Evolutionary conservation across 768 basidiomycete species (phyloP).

Genomic region (Suillus paluster): DNA sequence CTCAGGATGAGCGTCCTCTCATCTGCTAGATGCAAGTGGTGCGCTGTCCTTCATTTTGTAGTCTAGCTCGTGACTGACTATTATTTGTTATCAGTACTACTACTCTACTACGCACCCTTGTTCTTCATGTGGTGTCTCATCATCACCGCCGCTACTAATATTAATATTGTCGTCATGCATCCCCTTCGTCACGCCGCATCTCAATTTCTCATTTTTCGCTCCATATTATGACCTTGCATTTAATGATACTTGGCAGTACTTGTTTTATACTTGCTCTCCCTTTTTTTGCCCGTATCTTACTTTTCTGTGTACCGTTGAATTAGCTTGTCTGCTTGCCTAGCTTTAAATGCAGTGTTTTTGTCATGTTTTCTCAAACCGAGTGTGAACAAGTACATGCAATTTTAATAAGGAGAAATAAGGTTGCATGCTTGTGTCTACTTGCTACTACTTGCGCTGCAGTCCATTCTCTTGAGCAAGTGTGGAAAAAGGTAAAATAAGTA

Average conservation of each 20-base stretch:
- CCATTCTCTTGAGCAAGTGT: neutral
- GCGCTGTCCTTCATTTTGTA: neutral
- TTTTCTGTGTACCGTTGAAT: neutral
- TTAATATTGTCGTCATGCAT: too few species aligned
- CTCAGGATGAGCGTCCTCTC: neutral
- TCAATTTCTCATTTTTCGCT: neutral
- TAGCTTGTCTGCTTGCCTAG: neutral
- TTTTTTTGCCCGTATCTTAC: neutral
- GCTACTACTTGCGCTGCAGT: neutral
- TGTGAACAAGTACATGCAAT: neutral
- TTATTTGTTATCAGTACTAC: too few species aligned
- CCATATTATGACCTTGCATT: neutral
- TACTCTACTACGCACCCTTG: too few species aligned
- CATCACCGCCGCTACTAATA: too few species aligned
- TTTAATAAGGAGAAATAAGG: neutral
- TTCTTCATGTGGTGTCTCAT: too few species aligned
- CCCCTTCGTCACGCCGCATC: neutral
- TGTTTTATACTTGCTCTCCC: neutral
- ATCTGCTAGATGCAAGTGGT: constrained; percentile 1
- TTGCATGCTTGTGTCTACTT: too few species aligned
- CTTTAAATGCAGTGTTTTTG: neutral
- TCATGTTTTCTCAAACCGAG: neutral
- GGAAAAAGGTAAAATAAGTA: neutral
- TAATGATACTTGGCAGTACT: neutral
- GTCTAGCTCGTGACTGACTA: too few species aligned